phyloP scores from a whole-genome alignment of 2,329 filamentous ascomycete genomes.

The Aspergillus ruber region DNA sequence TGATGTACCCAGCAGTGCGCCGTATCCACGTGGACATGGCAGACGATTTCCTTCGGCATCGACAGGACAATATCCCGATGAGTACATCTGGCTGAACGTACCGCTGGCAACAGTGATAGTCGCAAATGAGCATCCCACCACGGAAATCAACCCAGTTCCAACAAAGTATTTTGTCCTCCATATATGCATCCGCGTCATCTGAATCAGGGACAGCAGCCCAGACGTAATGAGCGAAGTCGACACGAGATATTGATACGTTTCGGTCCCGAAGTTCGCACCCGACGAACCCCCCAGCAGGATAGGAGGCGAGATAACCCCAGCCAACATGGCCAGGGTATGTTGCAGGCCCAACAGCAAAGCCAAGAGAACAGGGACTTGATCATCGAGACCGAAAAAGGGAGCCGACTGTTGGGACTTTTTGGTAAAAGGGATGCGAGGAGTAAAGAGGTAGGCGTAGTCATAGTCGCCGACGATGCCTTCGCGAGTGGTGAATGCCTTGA shows the following conservation, averaged over 20 bases:
- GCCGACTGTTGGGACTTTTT: conserved; percentile 52
- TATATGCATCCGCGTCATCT: conserved; percentile 62
- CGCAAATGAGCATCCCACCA: conserved; percentile 63
- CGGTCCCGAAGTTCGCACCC: conserved; percentile 52
- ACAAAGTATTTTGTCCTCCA: conserved; percentile 57
- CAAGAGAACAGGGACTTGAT: conserved; percentile 61
- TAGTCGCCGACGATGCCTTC: conserved; percentile 78
- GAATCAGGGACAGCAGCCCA: conserved; percentile 58
- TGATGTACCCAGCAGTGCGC: conserved; percentile 56
- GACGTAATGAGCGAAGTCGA: conserved; percentile 64
- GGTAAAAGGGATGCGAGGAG: conserved; percentile 75
- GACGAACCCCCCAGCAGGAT: conserved; percentile 53
- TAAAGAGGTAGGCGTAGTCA: conserved; percentile 86
- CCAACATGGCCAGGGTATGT: conserved; percentile 62
- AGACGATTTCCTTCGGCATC: conserved; percentile 52
- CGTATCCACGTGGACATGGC: conserved; percentile 61
- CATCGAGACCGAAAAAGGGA: conserved; percentile 65
- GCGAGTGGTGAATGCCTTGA: conserved; percentile 28
- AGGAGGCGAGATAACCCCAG: conserved; percentile 56
- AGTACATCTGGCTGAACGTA: conserved; percentile 58
- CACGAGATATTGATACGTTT: conserved; percentile 58
- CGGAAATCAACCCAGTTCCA: conserved; percentile 61
- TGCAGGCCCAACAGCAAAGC: conserved; percentile 63
- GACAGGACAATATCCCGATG: conserved; percentile 56
- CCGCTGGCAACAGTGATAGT: conserved; percentile 60